Percentiles rank a stretch among this genome's conserved stretches.
These are phyloP conservation scores for Evernia prunastri DNA, from an alignment of 495 filamentous ascomycete species.

Conservation along the genomic window DNA sequence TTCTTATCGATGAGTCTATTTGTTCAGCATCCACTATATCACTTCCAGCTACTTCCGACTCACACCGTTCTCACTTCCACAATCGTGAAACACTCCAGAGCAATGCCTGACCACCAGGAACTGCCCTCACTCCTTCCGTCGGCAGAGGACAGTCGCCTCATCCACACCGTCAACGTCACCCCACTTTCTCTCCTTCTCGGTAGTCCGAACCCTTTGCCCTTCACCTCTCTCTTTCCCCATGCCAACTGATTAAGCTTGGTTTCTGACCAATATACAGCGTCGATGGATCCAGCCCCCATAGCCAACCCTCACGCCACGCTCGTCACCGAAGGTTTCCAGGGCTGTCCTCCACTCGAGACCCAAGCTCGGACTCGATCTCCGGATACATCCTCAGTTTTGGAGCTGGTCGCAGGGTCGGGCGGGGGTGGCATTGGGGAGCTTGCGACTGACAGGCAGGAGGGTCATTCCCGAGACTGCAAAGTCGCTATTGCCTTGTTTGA, in stretches of 20 bases:
- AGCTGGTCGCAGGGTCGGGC: not conserved
- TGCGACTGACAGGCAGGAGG: not conserved
- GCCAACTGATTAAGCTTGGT: not conserved
- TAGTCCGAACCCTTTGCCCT: not conserved
- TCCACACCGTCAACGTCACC: not conserved
- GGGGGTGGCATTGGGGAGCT: not conserved
- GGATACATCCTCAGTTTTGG: not conserved
- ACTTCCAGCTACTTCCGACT: not conserved
- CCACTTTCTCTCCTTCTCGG: slow-evolving; percentile 4
- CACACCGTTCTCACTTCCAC: not conserved
- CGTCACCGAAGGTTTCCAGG: not conserved
- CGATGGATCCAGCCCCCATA: not conserved
- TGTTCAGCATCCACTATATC: not conserved
- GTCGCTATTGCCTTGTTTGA: not conserved
- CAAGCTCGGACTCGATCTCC: not conserved
- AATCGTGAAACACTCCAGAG: not conserved
- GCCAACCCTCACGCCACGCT: not conserved
- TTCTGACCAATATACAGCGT: not conserved
- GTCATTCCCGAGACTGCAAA: not conserved
- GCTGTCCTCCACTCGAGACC: not conserved
- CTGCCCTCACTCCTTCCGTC: not conserved
- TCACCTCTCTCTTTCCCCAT: not conserved
- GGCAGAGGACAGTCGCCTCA: not conserved
- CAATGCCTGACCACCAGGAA: not conserved
- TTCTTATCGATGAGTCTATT: not conserved